These are phyloP conservation scores for Leptomonas seymouri DNA, from an alignment of 208 protist species.

Conservation along the genomic window DNA sequence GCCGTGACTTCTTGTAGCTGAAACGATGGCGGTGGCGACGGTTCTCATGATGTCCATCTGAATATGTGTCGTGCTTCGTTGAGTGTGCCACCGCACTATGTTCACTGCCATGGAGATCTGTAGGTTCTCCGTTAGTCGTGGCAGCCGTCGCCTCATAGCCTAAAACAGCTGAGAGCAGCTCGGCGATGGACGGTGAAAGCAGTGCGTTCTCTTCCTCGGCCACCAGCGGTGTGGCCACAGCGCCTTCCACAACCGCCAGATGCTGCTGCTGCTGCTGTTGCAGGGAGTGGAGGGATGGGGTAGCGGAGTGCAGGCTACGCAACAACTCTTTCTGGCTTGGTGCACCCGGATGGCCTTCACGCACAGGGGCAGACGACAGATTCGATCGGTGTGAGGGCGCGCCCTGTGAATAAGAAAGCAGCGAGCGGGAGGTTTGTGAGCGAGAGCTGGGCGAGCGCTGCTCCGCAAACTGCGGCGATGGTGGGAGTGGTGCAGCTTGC, in stretches of 20 bases:
- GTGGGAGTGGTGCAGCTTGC: background rate
- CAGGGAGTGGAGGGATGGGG: background rate
- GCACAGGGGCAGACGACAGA: background rate
- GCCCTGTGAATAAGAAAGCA: slow-evolving; percentile 16
- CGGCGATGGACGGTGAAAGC: background rate
- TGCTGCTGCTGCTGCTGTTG: slow-evolving; percentile 1
- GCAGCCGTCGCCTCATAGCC: background rate
- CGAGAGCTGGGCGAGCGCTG: background rate
- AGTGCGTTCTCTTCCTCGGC: background rate
- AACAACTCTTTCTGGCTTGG: background rate
- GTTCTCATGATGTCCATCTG: background rate
- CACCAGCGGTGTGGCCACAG: background rate
- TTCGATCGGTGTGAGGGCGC: slow-evolving; percentile 6
- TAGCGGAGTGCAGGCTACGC: background rate
- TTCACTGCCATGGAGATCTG: background rate
- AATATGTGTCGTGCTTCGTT: background rate
- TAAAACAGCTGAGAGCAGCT: background rate
- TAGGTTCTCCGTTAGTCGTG: background rate
- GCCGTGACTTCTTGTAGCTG: background rate
- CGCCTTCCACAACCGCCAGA: background rate
- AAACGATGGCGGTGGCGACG: background rate
- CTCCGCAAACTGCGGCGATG: background rate
- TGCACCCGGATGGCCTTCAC: background rate
- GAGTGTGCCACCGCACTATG: no score
- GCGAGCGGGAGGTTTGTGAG: slow-evolving; percentile 10